Conservation (phyloP, 164 flowering plant genomes). For the Malania oleifera region DNA sequence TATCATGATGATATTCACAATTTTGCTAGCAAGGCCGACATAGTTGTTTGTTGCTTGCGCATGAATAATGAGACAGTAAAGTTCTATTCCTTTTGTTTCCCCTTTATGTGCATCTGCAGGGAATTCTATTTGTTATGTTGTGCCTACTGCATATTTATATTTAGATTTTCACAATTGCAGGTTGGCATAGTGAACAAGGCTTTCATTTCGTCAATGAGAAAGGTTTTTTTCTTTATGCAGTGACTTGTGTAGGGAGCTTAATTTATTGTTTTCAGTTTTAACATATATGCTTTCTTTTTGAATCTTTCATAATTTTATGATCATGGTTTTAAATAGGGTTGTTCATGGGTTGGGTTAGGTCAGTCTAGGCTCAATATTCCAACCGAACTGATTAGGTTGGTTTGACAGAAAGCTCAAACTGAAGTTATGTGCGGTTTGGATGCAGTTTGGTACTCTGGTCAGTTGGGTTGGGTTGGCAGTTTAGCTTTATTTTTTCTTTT, state of each 20-base stretch:
- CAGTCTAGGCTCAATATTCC: too few relatives aligned
- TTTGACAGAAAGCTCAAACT: too few relatives aligned
- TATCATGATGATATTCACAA: slow-evolving; percentile 49
- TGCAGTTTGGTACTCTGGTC: too few relatives aligned
- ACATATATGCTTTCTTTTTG: too few relatives aligned
- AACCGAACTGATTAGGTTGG: too few relatives aligned
- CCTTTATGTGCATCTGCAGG: not conserved
- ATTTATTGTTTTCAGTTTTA: not conserved
- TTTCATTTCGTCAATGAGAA: slow-evolving; percentile 82
- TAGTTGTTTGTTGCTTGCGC: slow-evolving; percentile 68
- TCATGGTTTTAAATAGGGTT: too few relatives aligned
- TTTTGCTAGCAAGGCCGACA: slow-evolving; percentile 76
- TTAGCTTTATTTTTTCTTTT: too few relatives aligned
- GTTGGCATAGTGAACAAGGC: slow-evolving; percentile 60
- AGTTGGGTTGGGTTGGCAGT: too few relatives aligned
- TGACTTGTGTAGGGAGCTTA: not conserved
- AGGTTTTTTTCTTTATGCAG: slow-evolving; percentile 41
- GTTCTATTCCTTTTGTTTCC: not conserved
- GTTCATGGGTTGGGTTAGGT: too few relatives aligned
- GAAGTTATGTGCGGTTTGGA: too few relatives aligned
- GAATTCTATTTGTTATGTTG: not conserved
- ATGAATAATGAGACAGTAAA: slow-evolving; percentile 71
- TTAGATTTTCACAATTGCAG: slow-evolving; percentile 34
- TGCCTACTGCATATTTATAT: slow-evolving; percentile 6
- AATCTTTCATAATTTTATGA: too few relatives aligned